Conservation (phyloP, 1,284 basidiomycete species). For the Ceratobasidium theobromae region DNA sequence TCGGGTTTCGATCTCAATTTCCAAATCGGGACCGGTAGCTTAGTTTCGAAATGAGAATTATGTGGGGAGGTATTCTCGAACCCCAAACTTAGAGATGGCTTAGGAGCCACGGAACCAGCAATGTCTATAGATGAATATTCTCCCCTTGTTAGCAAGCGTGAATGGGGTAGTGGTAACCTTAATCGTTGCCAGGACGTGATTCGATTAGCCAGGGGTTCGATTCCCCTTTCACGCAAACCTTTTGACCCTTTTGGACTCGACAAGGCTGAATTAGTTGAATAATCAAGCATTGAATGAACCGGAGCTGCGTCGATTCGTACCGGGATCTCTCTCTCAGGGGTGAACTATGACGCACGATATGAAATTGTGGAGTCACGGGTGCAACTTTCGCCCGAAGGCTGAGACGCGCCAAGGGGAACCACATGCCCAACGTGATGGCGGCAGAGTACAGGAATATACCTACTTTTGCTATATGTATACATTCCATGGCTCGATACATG, state of each 20-base stretch:
- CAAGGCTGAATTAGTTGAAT: no score
- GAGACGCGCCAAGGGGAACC: not conserved
- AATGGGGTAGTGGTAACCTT: slow-evolving; percentile 34
- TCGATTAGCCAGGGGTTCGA: slow-evolving; percentile 34
- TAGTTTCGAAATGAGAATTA: no score
- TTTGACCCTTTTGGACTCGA: slow-evolving; percentile 3
- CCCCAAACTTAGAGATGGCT: not conserved
- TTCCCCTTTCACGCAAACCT: slow-evolving; percentile 33
- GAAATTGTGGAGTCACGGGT: not conserved
- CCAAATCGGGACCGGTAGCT: no score
- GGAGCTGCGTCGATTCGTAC: no score
- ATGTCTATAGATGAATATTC: no score
- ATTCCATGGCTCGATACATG: not conserved
- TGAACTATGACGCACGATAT: not conserved
- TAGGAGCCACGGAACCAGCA: not conserved
- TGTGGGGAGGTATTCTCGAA: no score
- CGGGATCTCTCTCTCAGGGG: not conserved
- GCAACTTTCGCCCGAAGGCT: no score
- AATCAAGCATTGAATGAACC: no score
- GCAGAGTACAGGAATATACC: no score
- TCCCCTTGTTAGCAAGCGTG: slow-evolving; percentile 22
- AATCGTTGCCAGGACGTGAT: slow-evolving; percentile 24
- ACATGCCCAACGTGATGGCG: not conserved
- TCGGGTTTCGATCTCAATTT: no score
- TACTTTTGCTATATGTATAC: not conserved